Evolutionary conservation across 306 rosid species (phyloP).

Genomic region (Quercus glauca): DNA sequence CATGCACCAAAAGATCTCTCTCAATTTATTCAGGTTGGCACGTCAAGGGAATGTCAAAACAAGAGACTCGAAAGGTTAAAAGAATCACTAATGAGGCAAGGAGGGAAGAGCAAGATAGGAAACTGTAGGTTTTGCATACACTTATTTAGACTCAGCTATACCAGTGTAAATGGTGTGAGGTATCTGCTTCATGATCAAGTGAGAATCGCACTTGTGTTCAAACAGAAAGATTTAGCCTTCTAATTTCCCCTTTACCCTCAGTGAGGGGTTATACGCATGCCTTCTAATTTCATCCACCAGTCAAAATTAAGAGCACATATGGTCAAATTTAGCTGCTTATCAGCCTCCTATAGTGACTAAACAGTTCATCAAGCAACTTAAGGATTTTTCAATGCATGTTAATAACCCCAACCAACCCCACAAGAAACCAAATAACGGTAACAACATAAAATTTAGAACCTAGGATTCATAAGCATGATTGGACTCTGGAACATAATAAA

Average conservation of each 20-base stretch:
- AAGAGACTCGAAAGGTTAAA: background rate
- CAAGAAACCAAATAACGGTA: background rate
- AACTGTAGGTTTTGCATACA: background rate
- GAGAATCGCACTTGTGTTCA: background rate
- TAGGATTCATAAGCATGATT: background rate
- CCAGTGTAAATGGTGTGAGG: background rate
- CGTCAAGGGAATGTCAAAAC: background rate
- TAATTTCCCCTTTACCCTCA: background rate
- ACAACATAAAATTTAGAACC: background rate
- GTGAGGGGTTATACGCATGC: background rate
- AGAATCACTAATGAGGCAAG: background rate
- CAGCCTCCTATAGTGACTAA: background rate
- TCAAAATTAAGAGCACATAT: background rate
- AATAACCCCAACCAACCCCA: background rate
- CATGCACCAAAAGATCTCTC: background rate
- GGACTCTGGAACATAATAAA: background rate
- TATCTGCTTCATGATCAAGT: background rate
- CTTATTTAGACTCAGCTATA: background rate
- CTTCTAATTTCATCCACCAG: background rate
- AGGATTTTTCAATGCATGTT: background rate
- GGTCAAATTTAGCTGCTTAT: background rate
- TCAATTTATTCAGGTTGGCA: background rate
- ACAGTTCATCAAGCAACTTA: background rate
- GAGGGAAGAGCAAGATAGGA: background rate
- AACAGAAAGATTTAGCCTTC: background rate